These are phyloP conservation scores for Seiridium unicorne DNA, from an alignment of 2,329 filamentous ascomycete genomes.

Conservation along the genomic window DNA sequence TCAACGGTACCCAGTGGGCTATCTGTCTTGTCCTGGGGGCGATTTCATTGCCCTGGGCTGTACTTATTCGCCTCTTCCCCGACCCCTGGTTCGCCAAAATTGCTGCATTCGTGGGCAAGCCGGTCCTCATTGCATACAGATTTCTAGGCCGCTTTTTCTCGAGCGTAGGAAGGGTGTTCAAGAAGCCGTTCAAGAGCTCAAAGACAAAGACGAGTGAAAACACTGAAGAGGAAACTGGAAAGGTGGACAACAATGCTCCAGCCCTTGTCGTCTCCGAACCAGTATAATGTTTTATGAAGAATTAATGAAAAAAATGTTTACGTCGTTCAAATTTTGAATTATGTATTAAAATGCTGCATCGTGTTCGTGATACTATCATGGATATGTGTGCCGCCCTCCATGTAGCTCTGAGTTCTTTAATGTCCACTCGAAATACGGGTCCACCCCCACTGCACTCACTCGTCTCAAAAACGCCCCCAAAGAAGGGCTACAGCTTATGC, in stretches of 20 bases:
- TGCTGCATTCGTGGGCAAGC: constrained; percentile 24
- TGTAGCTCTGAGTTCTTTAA: too few species aligned
- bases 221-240: neutral
- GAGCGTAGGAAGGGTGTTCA: constrained; percentile 18
- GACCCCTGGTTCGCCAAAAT: constrained; percentile 38
- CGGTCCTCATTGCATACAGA: constrained; percentile 25
- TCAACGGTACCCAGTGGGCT: constrained; percentile 53
- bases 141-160: constrained; percentile 15
- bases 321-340: too few species aligned
- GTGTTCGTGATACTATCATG: too few species aligned
- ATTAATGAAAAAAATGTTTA: too few species aligned
- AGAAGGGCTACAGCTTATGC: too few species aligned
- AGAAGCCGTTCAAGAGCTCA: constrained; percentile 8
- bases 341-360: too few species aligned
- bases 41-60: constrained; percentile 48
- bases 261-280: constrained; percentile 22
- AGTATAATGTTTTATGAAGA: neutral
- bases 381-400: too few species aligned
- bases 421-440: too few species aligned
- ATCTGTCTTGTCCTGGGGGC: constrained; percentile 48
- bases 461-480: too few species aligned
- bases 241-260: constrained; percentile 13
- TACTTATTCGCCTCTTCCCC: constrained; percentile 48
- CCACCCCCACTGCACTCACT: too few species aligned
- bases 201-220: neutral